Base-by-base conservation (phyloP, 345 rosid species). In the Noccaea bulbosa region DNA sequence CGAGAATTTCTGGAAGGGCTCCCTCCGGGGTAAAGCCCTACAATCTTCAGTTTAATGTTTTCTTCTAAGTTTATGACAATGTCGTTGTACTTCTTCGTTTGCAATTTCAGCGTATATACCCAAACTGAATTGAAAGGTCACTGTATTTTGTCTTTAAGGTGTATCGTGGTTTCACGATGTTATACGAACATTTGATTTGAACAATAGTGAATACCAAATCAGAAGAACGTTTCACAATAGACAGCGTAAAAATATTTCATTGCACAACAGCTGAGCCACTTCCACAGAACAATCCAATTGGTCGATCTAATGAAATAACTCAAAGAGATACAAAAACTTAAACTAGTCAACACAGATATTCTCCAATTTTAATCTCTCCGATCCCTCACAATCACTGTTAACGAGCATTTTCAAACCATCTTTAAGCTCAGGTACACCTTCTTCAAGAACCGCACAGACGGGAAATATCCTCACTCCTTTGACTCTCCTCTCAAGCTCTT, bases 361-460 rank as follows among this genome's bases (percentile, higher is more conserved):
- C 56, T 83, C 87, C 68, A 83, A 51, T 70, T 51, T 71, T 5
- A 85, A 91, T 58, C 68, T 56, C 66, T 71, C 70, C 2, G 83
- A 75, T 54, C 63, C 48, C 43, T 78, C 82, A 57, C 60, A 75
- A 41, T 73, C 81, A 40, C 72, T 75, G 46, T 81, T 79, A 41
- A 88, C 85, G 32, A 91, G 96, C 81, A 70, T 74, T 83, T 81
- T 87, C 49, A 88, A 86, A 76, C 92, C 96, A 56, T 77, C 86
- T 85, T 88, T 94, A 22, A 89, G 77, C 81, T 91, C 96, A 7
- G 84, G 65, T 4, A 94, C 81, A 38, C 97, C 99, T 66, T 91
- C 98, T 71, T 82, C 95, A 72, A 91, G 75, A 47, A 91, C 93
- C 14, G 91, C 98, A 24, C 93, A 87, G 3, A 89, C 87, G 8